Base-by-base conservation (phyloP, 129 eudicot species). In the Lonicera japonica region DNA sequence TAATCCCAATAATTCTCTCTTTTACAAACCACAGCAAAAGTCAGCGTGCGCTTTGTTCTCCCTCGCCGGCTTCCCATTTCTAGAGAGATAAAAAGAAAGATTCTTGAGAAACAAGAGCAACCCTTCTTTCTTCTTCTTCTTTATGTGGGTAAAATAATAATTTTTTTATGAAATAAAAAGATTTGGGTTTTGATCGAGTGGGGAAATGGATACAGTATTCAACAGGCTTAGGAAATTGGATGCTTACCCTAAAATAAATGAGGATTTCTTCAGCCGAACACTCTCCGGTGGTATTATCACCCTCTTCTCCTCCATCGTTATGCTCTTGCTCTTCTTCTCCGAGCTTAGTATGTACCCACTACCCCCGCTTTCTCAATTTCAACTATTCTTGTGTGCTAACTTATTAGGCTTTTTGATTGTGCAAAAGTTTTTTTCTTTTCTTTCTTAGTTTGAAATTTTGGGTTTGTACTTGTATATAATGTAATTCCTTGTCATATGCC, bases 221-320 rank as follows among this genome's bases (percentile, higher is more conserved):
- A 75, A 54, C 67, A 88, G 82, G 72, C 80, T 88, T 43, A 76
- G 94, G 73, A 82, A 81, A 47, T 77, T 88, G 78, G 96, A 88
- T 39, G 94, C 94, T 0, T 88, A 88, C 63, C 96, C 96, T 12
- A 88, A 88, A 70, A 68, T 88, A 56, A 88, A 88, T 81, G 96
- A 88, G 67, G 96, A 88, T 84, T 88, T 88, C 75, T 88, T 77
- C 73, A 88, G 83, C 75, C 86, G 96, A 29, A 78, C 86, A 39
- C 85, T 88, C 22, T 88, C 94, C 64, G 96, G 96, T 23, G 96
- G 96, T 40, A 73, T 88, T 47, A 81, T 88, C 67, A 88, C 96
- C 40, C 65, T 88, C 39, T 82, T 82, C 17, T 74, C 96, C 73
- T 79, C 94, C 54, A 64, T 88, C 65, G 66, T 78, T 70, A 88